phyloP scores from a whole-genome alignment of 805 yeast genomes.

The Alloascoidea africana region DNA sequence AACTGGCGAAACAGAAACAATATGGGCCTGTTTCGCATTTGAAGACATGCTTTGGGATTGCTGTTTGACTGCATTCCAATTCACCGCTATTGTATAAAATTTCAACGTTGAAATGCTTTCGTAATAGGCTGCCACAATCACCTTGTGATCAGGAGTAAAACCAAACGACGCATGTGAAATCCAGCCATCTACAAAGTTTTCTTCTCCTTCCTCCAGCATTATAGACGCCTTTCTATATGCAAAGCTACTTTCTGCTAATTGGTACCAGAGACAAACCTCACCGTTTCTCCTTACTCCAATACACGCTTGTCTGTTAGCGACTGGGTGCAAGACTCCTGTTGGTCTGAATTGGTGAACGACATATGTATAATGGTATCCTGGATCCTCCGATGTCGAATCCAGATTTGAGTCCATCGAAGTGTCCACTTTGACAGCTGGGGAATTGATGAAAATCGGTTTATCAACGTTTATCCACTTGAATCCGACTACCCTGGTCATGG shows the following conservation, averaged over 20 bases:
- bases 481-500: constrained; percentile 25
- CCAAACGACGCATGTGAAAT: constrained; percentile 33
- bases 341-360: constrained; percentile 44
- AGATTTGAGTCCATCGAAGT: constrained; percentile 6
- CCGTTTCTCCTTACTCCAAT: constrained; percentile 53
- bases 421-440: constrained; percentile 35
- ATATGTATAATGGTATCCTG: constrained; percentile 28
- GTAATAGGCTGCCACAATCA: constrained; percentile 28
- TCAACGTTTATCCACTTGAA: constrained; percentile 66
- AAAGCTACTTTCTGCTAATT: constrained; percentile 38
- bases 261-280: background rate
- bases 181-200: constrained; percentile 11
- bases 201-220: constrained; percentile 15
- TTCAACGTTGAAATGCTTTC: constrained; percentile 20
- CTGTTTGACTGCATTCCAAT: constrained; percentile 32
- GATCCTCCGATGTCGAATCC: constrained; percentile 12
- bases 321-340: constrained; percentile 53
- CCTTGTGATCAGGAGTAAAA: constrained; percentile 28
- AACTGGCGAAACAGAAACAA: background rate
- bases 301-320: constrained; percentile 54
- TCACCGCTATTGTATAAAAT: constrained; percentile 26
- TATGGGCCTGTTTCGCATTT: constrained; percentile 9
- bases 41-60: constrained; percentile 24
- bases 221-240: constrained; percentile 31
- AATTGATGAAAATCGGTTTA: constrained; percentile 42